phyloP scores from a whole-genome alignment of 352 stramenopile species.

The Pythium plurisporium region DNA sequence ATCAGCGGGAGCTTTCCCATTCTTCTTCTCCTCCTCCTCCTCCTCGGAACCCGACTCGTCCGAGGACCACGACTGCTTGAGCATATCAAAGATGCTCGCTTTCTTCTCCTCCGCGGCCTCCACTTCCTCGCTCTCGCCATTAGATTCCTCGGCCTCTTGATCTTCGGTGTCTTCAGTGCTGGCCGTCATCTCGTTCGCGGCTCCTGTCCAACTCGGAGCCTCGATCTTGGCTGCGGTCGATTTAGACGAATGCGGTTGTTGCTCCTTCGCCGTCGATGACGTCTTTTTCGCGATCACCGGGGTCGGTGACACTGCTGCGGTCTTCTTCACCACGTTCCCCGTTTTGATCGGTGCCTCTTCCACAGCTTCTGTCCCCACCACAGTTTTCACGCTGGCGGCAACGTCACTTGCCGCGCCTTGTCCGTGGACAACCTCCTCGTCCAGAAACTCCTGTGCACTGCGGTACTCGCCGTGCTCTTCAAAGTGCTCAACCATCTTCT shows the following conservation, averaged over 20 bases:
- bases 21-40: slow-evolving; percentile 10
- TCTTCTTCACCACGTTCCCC: no score
- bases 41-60: slow-evolving; percentile 14
- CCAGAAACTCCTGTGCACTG: slow-evolving; percentile 79
- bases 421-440: slow-evolving; percentile 49
- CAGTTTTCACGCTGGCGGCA: not conserved
- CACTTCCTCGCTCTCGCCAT: slow-evolving; percentile 19
- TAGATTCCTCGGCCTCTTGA: slow-evolving; percentile 15
- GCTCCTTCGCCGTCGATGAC: no score
- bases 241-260: no score
- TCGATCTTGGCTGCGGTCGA: no score
- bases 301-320: not conserved
- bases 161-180: not conserved
- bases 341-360: no score
- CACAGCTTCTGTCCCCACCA: no score
- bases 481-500: slow-evolving; percentile 88
- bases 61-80: slow-evolving; percentile 16
- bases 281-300: no score
- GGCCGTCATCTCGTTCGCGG: not conserved
- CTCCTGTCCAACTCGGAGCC: no score
- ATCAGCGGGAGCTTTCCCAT: not conserved
- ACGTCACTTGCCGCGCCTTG: not conserved
- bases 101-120: slow-evolving; percentile 6
- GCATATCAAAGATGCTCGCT: slow-evolving; percentile 35
- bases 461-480: slow-evolving; percentile 91